A percentile compares a stretch with the other conserved stretches of the same genome.
Evolutionary conservation across 768 basidiomycete species (phyloP).

Genomic region (Phlebiopsis flavidoalba): DNA sequence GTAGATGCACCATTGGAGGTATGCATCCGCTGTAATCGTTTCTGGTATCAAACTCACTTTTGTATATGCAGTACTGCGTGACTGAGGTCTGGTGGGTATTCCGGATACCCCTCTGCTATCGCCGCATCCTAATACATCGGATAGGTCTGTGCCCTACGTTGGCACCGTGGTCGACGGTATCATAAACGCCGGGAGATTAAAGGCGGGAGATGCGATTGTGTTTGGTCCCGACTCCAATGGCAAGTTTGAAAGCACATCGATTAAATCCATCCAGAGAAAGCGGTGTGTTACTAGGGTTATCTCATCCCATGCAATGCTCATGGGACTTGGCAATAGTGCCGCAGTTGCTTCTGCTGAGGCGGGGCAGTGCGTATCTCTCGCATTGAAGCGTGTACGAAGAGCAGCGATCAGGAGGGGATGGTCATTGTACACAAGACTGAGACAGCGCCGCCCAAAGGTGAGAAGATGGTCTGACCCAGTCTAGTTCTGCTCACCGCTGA

Average conservation of each 20-base stretch:
- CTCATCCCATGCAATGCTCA: background rate
- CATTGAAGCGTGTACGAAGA: slow-evolving; percentile 82
- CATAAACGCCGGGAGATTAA: slow-evolving; percentile 67
- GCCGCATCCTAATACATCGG: too few relatives aligned
- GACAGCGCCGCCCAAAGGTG: slow-evolving; percentile 63
- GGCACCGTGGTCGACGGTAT: slow-evolving; percentile 85
- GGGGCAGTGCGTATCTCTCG: slow-evolving; percentile 92
- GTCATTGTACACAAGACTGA: slow-evolving; percentile 83
- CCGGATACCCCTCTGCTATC: background rate
- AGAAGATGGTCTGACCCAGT: slow-evolving; percentile 5
- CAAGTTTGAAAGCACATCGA: slow-evolving; percentile 69
- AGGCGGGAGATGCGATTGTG: slow-evolving; percentile 75
- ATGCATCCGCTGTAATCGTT: background rate
- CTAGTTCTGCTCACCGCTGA: background rate
- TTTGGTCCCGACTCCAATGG: slow-evolving; percentile 94
- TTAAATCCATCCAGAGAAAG: slow-evolving; percentile 95
- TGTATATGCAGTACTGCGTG: slow-evolving; percentile 57
- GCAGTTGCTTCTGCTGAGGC: slow-evolving; percentile 84
- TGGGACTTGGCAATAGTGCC: slow-evolving; percentile 42
- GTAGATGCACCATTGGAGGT: slow-evolving; percentile 79
- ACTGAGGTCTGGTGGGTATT: slow-evolving; percentile 61
- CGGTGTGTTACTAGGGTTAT: slow-evolving; percentile 38
- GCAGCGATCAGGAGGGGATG: slow-evolving; percentile 87
- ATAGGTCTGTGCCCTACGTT: slow-evolving; percentile 74
- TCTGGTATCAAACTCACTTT: background rate